Base-by-base conservation (phyloP, 495 filamentous ascomycete species). In the Penicillium waksmanii region DNA sequence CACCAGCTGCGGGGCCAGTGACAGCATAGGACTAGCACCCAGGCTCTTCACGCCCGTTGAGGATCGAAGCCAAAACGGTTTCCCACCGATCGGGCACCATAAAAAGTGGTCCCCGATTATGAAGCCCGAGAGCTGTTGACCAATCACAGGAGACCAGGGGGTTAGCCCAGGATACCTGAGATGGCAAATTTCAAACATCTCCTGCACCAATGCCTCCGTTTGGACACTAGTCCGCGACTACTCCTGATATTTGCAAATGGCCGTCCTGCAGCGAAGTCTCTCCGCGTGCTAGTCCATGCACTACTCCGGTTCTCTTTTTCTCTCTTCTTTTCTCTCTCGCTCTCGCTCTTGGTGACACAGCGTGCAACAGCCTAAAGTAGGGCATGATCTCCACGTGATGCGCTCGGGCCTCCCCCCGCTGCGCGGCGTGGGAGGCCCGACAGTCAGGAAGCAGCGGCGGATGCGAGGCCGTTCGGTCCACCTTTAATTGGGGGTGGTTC, bases 391-490 rank as follows among this genome's bases (percentile, higher is more conserved):
- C 48, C 53, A 63, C 52, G 56, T 63, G 53, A 56, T 54, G 40
- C 46, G 57, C 64, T 66, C 61, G 61, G 69, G 36, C 71, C 71
- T 31, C 49, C 7, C 42, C 35, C 49, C 52, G 60, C 61, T 64
- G 65, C 64, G 69, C 64, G 66, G 67, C 66, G 55, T 64, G 56
- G 53, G 50, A 66, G 69, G 70, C 74, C 74, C 74, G 72, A 74
- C 74, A 77, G 65, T 69, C 67, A 73, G 74, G 74, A 77, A 72
- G 60, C 73, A 72, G 69, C 62, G 64, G 64, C 70, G 65, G 71
- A 66, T 73, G 71, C 72, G 73, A 73, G 67, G 65, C 72, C 73
- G 73, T 76, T 76, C 73, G 72, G 66, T 76, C 72, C 72, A 74
- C 72, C 68, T 58, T 60, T 58, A 27, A 25, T 12, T 38, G 33